Conservation (phyloP, 2,329 filamentous ascomycete genomes). For the Colletotrichum sp. region DNA sequence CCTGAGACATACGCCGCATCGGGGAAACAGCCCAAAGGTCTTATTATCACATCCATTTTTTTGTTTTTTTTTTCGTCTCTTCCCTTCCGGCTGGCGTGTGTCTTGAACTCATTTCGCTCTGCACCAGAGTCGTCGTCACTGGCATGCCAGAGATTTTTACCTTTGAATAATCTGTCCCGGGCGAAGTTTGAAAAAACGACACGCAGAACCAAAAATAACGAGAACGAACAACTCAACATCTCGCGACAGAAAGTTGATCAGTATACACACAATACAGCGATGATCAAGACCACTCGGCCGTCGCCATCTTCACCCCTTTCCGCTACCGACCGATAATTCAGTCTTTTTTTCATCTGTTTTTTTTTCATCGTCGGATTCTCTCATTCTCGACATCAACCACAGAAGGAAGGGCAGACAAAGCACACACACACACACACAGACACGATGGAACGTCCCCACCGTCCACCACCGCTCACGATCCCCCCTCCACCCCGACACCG, state of each 20-base stretch:
- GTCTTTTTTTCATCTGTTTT: neutral
- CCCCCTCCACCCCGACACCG: conserved; percentile 25
- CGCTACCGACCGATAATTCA: neutral
- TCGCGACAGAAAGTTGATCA: neutral
- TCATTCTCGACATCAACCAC: neutral
- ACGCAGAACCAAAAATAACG: neutral
- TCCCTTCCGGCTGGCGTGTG: neutral
- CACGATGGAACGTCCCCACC: conserved; percentile 32
- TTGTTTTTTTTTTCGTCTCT: neutral
- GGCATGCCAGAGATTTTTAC: conserved; percentile 1
- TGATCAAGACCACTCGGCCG: neutral
- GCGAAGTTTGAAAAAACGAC: neutral
- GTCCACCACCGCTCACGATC: conserved; percentile 37
- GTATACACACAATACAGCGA: neutral
- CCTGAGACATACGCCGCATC: conserved; percentile 15
- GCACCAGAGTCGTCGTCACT: neutral
- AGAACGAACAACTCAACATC: neutral
- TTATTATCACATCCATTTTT: neutral
- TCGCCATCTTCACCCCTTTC: neutral
- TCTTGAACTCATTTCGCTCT: neutral
- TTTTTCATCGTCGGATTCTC: neutral
- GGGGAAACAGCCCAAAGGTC: neutral
- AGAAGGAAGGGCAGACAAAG: neutral
- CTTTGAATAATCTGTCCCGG: neutral
- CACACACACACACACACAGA: neutral